These are phyloP conservation scores for Leccinum huronense DNA, from an alignment of 1,284 basidiomycete genomes.

Conservation along the genomic window DNA sequence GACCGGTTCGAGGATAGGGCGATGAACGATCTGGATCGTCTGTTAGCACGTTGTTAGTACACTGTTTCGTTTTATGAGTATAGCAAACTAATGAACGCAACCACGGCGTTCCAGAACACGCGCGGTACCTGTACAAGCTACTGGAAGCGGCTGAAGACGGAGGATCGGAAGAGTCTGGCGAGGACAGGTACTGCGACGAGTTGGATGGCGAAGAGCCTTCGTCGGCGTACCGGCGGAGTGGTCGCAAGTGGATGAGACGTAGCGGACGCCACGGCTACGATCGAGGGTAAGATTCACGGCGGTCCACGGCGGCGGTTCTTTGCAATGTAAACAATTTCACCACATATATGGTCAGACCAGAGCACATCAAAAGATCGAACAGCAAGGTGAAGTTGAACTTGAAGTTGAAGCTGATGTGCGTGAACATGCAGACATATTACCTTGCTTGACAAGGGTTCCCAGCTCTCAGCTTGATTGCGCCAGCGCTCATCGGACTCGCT, in stretches of 20 bases:
- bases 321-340: conserved; percentile 27
- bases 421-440: too few relatives aligned
- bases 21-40: conserved; percentile 62
- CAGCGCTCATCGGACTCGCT: too few relatives aligned
- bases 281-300: conserved; percentile 16
- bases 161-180: conserved; percentile 44
- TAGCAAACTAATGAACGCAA: background rate
- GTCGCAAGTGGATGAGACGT: conserved; percentile 61
- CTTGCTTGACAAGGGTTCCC: too few relatives aligned
- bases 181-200: conserved; percentile 47
- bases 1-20: conserved; percentile 40
- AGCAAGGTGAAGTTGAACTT: too few relatives aligned
- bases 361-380: too few relatives aligned
- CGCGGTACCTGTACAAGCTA: conserved; percentile 59
- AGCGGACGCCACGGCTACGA: conserved; percentile 4
- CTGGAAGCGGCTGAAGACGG: conserved; percentile 48
- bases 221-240: conserved; percentile 37
- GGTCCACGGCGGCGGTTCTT: conserved; percentile 52
- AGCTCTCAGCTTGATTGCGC: too few relatives aligned
- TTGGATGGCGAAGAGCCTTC: conserved; percentile 36
- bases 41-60: conserved; percentile 68
- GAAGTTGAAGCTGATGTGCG: too few relatives aligned
- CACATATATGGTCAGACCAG: too few relatives aligned
- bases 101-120: conserved; percentile 47
- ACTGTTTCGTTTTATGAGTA: background rate